These are phyloP conservation scores for Lipomyces oligophaga DNA, from an alignment of 805 yeast species.

Conservation along the genomic window DNA sequence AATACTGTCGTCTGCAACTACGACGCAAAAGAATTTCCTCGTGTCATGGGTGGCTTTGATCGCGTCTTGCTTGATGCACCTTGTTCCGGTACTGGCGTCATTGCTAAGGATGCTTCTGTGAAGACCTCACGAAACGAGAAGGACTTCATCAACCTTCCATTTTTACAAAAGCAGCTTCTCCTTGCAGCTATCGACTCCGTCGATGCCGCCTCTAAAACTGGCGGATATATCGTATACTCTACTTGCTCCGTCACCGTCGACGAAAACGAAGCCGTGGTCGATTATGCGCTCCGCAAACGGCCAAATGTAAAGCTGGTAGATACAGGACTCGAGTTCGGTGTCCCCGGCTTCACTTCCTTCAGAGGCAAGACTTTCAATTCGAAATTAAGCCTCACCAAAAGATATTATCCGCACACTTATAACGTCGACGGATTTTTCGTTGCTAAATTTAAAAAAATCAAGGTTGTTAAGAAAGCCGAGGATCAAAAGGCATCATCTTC, in stretches of 20 bases:
- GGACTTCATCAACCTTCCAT: conserved; percentile 95
- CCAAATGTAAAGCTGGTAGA: conserved; percentile 95
- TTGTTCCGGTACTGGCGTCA: conserved; percentile 99
- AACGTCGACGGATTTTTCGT: conserved; percentile 98
- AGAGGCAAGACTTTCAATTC: conserved; percentile 89
- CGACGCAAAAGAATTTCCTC: conserved; percentile 97
- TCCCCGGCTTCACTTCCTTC: conserved; percentile 88
- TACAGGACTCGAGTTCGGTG: conserved; percentile 87
- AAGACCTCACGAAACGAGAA: conserved; percentile 91
- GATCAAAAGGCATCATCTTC: too few relatives aligned
- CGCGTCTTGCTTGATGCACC: conserved; percentile 96
- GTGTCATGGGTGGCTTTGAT: conserved; percentile 97
- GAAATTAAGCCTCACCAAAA: conserved; percentile 72
- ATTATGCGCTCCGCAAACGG: conserved; percentile 91
- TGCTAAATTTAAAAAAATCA: conserved; percentile 84
- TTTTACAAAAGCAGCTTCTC: conserved; percentile 87
- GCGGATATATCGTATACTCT: conserved; percentile 92
- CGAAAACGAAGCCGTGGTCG: conserved; percentile 98
- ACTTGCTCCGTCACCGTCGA: conserved; percentile 98
- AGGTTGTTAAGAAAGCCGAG: conserved; percentile 5
- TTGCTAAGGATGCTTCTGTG: conserved; percentile 93
- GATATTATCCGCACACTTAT: conserved; percentile 97
- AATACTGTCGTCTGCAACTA: conserved; percentile 95
- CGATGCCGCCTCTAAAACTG: conserved; percentile 85
- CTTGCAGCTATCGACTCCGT: conserved; percentile 96